A percentile compares a stretch with the other conserved stretches of the same genome.
Evolutionary conservation across 169 alveolate species (phyloP).

Genomic region (Cryptosporidium canis): DNA sequence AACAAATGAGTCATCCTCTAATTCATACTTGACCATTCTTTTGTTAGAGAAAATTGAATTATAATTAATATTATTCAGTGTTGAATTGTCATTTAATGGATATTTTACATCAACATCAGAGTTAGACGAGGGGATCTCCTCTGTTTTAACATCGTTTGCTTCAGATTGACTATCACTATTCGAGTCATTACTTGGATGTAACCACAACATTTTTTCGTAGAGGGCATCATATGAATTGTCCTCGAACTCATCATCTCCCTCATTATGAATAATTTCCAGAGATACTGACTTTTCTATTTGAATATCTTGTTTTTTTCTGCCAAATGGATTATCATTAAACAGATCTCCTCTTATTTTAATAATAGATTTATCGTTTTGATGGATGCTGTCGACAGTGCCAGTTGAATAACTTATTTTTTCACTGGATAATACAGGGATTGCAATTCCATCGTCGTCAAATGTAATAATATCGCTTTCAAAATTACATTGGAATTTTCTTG

Average conservation of each 20-base stretch:
- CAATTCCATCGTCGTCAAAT: conserved; percentile 69
- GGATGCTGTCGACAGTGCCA: background rate
- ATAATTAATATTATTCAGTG: background rate
- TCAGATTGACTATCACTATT: background rate
- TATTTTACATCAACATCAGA: background rate
- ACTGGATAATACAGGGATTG: conserved; percentile 52
- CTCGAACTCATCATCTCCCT: background rate
- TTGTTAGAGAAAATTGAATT: background rate
- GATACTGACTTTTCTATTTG: conserved; percentile 52
- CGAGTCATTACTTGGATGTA: conserved; percentile 11
- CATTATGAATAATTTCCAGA: conserved; percentile 30
- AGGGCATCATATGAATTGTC: conserved; percentile 39
- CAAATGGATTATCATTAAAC: conserved; percentile 1
- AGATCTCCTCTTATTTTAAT: conserved; percentile 30
- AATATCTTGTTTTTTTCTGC: conserved; percentile 46
- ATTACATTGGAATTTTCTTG: conserved; percentile 72
- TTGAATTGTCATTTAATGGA: background rate
- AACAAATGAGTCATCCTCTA: background rate
- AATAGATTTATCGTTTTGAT: conserved; percentile 2
- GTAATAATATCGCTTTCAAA: conserved; percentile 67
- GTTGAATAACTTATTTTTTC: conserved; percentile 45
- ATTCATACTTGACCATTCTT: background rate
- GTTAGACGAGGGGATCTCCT: background rate
- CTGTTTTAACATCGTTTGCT: background rate
- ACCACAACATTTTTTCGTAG: conserved; percentile 27